These are phyloP conservation scores for Warburgia ugandensis DNA, from an alignment of 164 flowering plant species.

Conservation along the genomic window DNA sequence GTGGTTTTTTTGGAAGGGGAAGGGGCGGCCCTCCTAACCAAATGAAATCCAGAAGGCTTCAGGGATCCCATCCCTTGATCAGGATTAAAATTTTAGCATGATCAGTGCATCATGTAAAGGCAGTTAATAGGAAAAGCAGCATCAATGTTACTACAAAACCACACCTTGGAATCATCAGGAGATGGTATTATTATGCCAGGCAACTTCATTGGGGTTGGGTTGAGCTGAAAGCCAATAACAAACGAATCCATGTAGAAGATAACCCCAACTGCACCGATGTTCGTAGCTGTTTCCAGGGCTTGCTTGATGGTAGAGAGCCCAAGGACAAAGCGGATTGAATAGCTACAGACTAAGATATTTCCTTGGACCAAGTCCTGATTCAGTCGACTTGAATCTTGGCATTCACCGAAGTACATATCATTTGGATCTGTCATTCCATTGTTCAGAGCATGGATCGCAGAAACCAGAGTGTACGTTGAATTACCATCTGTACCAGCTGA, in stretches of 20 bases:
- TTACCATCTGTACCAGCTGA: constrained; percentile 68
- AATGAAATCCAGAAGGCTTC: too few species aligned
- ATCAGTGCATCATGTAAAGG: too few species aligned
- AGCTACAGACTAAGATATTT: constrained; percentile 88
- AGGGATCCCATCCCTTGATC: too few species aligned
- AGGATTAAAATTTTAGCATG: too few species aligned
- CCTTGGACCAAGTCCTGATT: constrained; percentile 53
- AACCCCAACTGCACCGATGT: constrained; percentile 84
- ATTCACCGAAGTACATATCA: constrained; percentile 78
- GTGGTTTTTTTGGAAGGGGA: too few species aligned
- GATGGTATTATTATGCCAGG: constrained; percentile 87
- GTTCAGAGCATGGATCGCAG: constrained; percentile 69
- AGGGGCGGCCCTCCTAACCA: too few species aligned
- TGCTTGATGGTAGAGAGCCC: constrained; percentile 84
- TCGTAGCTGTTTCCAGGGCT: constrained; percentile 69
- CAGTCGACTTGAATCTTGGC: constrained; percentile 73
- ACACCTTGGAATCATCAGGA: constrained; percentile 84
- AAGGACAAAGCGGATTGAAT: constrained; percentile 87
- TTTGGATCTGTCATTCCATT: constrained; percentile 38
- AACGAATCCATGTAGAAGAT: constrained; percentile 94
- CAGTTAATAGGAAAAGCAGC: too few species aligned
- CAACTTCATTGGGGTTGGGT: constrained; percentile 77
- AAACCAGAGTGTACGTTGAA: constrained; percentile 52
- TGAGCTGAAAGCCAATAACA: constrained; percentile 87
- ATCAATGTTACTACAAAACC: constrained; percentile 1